Base-by-base conservation (phyloP, 2,329 filamentous ascomycete genomes). In the Aspergillus sojae region DNA sequence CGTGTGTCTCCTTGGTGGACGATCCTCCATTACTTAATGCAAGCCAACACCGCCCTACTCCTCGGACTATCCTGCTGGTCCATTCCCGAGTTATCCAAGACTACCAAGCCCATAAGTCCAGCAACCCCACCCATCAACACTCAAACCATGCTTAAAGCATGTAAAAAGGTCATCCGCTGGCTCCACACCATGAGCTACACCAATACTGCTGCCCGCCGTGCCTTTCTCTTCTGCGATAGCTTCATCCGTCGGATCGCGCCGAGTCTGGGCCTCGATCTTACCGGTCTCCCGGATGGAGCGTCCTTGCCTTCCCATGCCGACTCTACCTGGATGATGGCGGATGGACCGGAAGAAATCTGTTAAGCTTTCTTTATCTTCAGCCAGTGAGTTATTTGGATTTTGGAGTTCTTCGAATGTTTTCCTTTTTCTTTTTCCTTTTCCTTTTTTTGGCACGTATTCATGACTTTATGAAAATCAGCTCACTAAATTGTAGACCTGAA, bases 1-100 rank as follows among this genome's bases (percentile, higher is more conserved):
- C 71, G 71, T 21, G 61, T 74, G 2, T 71, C 78, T 0, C 78
- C 79, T 11, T 81, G 78, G 79, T 82, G 79, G 78, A 73, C 69
- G 59, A 71, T 79, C n/a, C 69, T 82, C 0, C 79, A 81, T 64
- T 78, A 74, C 63, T 63, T 81, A 2, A 80, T 82, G 71, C 80
- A 82, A 64, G 77, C 79, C 1, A 77, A 74, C 0, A 78, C 75
- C 0, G 75, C 80, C 9, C 67, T 81, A 16, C 71, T 82, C 19
- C 72, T 81, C 4, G 75, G 76, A n/a, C 63, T 82, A 1, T 72
- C 74, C 0, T 70, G 66, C 43, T 68, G 64, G 23, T 63, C 52
- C 1, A 19, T 62, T 6, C 28, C 68, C 1, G 30, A 23, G 39
- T 10, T 9, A 14, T 5, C 39, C 60, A 39, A 21, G 57, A 34